These are phyloP conservation scores for Monilinia aucupariae DNA, from an alignment of 2,329 filamentous ascomycete species.

Conservation along the genomic window DNA sequence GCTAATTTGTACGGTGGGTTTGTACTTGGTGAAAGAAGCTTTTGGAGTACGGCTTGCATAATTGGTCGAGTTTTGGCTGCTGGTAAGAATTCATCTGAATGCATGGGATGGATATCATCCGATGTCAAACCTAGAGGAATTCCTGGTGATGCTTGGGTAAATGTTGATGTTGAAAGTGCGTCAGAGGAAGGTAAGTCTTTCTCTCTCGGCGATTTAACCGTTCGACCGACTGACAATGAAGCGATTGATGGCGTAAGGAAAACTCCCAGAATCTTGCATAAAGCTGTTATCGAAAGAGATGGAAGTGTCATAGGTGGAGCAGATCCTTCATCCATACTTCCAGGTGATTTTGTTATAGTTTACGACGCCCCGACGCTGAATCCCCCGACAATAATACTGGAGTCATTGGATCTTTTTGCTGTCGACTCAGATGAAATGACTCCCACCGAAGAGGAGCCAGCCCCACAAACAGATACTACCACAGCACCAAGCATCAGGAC, in stretches of 20 bases:
- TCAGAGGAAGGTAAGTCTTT: conserved; percentile 27
- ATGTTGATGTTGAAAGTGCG: conserved; percentile 51
- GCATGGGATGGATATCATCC: conserved; percentile 64
- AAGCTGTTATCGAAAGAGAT: conserved; percentile 53
- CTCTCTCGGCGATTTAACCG: background rate
- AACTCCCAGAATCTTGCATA: conserved; percentile 57
- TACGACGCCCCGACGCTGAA: conserved; percentile 48
- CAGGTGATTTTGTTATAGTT: conserved; percentile 59
- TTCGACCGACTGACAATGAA: conserved; percentile 27
- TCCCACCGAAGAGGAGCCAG: conserved; percentile 34
- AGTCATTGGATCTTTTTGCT: conserved; percentile 45
- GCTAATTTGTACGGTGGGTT: conserved; percentile 61
- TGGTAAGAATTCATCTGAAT: conserved; percentile 55
- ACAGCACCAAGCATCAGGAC: conserved; percentile 26
- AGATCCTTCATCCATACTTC: conserved; percentile 49
- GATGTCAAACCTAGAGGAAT: conserved; percentile 49
- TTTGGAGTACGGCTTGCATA: conserved; percentile 63
- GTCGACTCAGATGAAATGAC: conserved; percentile 40
- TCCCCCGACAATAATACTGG: conserved; percentile 45
- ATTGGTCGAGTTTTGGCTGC: conserved; percentile 61
- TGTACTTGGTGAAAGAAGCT: conserved; percentile 57
- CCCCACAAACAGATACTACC: conserved; percentile 21
- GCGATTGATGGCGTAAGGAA: conserved; percentile 47
- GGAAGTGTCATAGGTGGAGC: conserved; percentile 56
- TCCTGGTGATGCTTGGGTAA: conserved; percentile 50